Percentiles rank a stretch among this genome's conserved stretches.
Evolutionary conservation across 1,284 basidiomycete genomes (phyloP).

Genomic region (Trichosporon faecale): DNA sequence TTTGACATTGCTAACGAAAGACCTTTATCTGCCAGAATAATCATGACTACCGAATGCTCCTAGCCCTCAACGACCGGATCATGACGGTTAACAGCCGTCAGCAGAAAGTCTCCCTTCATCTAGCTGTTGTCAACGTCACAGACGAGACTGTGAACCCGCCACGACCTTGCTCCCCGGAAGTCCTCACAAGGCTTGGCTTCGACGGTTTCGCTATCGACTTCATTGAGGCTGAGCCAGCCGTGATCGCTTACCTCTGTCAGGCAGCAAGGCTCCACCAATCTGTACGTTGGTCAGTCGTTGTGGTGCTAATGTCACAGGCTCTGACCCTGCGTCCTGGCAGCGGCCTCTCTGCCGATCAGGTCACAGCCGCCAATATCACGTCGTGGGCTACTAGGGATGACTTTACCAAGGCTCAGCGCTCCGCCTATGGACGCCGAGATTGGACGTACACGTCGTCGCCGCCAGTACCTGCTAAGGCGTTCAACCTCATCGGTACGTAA

Average conservation of each 20-base stretch:
- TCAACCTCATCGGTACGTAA: constrained; percentile 34
- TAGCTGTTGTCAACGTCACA: constrained; percentile 34
- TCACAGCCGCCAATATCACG: constrained; percentile 25
- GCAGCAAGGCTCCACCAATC: constrained; percentile 66
- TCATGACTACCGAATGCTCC: constrained; percentile 73
- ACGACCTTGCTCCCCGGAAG: constrained; percentile 27
- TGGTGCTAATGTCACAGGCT: constrained; percentile 27
- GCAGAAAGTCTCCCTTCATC: constrained; percentile 27
- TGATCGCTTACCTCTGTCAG: constrained; percentile 57
- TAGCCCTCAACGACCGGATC: constrained; percentile 63
- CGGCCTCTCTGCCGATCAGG: constrained; percentile 24
- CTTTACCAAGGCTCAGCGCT: constrained; percentile 16
- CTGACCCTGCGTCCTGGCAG: constrained; percentile 25
- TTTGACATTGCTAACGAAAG: constrained; percentile 52
- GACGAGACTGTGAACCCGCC: constrained; percentile 30
- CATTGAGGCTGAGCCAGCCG: constrained; percentile 53
- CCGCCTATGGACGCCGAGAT: constrained; percentile 37
- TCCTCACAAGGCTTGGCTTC: constrained; percentile 68
- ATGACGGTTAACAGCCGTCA: constrained; percentile 10
- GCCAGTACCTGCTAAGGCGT: constrained; percentile 27
- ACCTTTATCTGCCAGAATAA: constrained; percentile 81
- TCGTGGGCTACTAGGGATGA: constrained; percentile 30
- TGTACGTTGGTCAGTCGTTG: constrained; percentile 51
- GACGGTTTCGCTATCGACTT: constrained; percentile 80
- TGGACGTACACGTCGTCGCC: constrained; percentile 20